A percentile compares a stretch with the other conserved stretches of the same genome.
Conservation (phyloP, 495 filamentous ascomycete genomes). For the Aspergillus wentii region DNA sequence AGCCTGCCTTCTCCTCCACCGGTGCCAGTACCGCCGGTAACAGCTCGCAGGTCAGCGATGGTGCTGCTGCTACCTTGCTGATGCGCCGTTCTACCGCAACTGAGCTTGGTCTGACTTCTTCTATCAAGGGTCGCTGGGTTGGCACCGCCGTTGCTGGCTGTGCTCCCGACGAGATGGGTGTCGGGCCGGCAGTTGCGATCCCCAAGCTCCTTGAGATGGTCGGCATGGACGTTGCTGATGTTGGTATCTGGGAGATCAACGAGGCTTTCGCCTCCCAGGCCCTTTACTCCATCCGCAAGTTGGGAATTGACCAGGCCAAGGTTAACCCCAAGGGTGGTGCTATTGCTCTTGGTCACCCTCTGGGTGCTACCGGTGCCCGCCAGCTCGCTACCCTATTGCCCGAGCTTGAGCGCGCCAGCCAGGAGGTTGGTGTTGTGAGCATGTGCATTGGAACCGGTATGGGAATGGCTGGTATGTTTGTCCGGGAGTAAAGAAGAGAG, state of each 20-base stretch:
- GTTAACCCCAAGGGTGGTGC: slow-evolving; percentile 93
- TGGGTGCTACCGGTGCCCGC: slow-evolving; percentile 86
- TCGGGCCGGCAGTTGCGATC: slow-evolving; percentile 81
- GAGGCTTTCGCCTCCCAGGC: slow-evolving; percentile 93
- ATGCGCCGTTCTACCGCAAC: slow-evolving; percentile 81
- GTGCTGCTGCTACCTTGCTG: slow-evolving; percentile 75
- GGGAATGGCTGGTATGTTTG: slow-evolving; percentile 85
- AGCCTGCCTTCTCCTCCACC: slow-evolving; percentile 73
- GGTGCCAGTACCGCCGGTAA: slow-evolving; percentile 84
- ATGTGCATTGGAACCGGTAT: slow-evolving; percentile 94
- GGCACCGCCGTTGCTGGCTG: slow-evolving; percentile 69
- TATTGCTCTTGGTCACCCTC: slow-evolving; percentile 87
- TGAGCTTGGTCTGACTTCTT: slow-evolving; percentile 60
- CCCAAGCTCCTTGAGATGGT: slow-evolving; percentile 68
- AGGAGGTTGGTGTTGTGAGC: slow-evolving; percentile 67
- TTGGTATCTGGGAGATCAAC: slow-evolving; percentile 93
- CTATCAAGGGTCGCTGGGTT: slow-evolving; percentile 77
- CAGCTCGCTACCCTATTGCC: slow-evolving; percentile 72
- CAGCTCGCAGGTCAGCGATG: slow-evolving; percentile 80
- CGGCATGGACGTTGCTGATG: slow-evolving; percentile 60
- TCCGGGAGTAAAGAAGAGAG: slow-evolving; percentile 60
- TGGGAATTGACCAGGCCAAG: slow-evolving; percentile 62
- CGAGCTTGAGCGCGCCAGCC: slow-evolving; percentile 58
- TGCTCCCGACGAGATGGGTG: slow-evolving; percentile 87
- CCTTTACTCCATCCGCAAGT: slow-evolving; percentile 69